A percentile compares a stretch with the other conserved stretches of the same genome.
Conservation (phyloP, 2,329 filamentous ascomycete genomes). For the Fonsecaea multimorphosa region DNA sequence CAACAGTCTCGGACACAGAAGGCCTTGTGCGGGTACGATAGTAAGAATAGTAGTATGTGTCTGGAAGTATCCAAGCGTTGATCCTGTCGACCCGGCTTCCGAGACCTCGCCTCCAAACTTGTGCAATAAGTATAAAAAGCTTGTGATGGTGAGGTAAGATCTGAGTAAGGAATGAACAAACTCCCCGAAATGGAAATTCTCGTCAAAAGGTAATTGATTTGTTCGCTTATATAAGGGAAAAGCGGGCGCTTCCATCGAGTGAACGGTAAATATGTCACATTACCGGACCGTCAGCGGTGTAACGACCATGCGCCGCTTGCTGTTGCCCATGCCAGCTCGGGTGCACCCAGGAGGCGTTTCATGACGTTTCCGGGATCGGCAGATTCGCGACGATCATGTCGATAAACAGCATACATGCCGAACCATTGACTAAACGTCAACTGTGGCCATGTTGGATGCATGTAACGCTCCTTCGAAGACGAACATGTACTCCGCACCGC, state of each 20-base stretch:
- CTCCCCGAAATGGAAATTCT: slow-evolving; percentile 15
- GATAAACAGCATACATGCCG: slow-evolving; percentile 14
- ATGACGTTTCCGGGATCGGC: slow-evolving; percentile 7
- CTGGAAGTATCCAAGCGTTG: background rate
- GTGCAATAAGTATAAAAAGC: background rate
- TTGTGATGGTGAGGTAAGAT: slow-evolving; percentile 7
- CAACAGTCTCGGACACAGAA: slow-evolving; percentile 1
- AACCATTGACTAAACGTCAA: background rate
- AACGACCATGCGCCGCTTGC: background rate
- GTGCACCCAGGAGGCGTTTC: background rate
- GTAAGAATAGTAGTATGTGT: background rate
- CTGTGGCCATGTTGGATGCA: too few species aligned
- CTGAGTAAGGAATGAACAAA: slow-evolving; percentile 9
- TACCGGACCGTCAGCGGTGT: background rate
- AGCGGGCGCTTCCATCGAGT: background rate
- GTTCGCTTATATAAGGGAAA: slow-evolving; percentile 4
- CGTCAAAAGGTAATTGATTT: background rate
- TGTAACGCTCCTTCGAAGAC: background rate
- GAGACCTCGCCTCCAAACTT: background rate
- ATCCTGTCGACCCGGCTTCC: background rate
- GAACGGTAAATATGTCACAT: background rate
- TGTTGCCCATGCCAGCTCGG: background rate
- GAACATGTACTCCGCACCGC: background rate
- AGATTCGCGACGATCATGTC: slow-evolving; percentile 15
- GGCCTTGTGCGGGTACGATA: background rate